These are phyloP conservation scores for Dittrichia graveolens DNA, from an alignment of 129 eudicot genomes.

Conservation along the genomic window DNA sequence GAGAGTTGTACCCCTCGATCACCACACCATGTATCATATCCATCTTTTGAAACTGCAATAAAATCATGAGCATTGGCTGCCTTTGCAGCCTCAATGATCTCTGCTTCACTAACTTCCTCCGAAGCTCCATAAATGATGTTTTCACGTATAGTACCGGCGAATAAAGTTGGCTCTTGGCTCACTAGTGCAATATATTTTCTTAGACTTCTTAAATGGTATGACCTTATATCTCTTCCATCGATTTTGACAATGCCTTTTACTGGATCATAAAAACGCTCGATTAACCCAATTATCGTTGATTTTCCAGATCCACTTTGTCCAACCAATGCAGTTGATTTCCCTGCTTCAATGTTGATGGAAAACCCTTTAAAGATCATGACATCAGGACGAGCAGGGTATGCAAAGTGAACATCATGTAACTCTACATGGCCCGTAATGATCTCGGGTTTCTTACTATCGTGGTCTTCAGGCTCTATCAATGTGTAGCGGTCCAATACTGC, in stretches of 20 bases:
- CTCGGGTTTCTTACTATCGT: conserved; percentile 56
- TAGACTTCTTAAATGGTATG: conserved; percentile 67
- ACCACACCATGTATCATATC: conserved; percentile 82
- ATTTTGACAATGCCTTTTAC: conserved; percentile 58
- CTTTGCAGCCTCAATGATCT: conserved; percentile 73
- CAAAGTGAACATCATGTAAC: conserved; percentile 65
- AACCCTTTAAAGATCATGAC: conserved; percentile 63
- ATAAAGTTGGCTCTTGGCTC: conserved; percentile 86
- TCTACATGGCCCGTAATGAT: conserved; percentile 64
- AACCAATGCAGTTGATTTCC: conserved; percentile 83
- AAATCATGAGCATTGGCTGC: conserved; percentile 91
- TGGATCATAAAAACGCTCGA: conserved; percentile 87
- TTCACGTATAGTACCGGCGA: conserved; percentile 71
- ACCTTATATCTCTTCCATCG: conserved; percentile 71
- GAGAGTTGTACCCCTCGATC: conserved; percentile 75
- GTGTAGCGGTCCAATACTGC: conserved; percentile 77
- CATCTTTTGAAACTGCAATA: conserved; percentile 63
- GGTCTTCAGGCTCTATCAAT: conserved; percentile 73
- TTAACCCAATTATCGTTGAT: conserved; percentile 77
- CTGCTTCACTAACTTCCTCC: conserved; percentile 50
- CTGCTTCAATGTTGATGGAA: conserved; percentile 68
- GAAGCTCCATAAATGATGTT: conserved; percentile 76
- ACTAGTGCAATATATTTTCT: conserved; percentile 88
- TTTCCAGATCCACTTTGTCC: conserved; percentile 96
- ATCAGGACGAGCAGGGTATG: conserved; percentile 79